phyloP scores from a whole-genome alignment of 331 rosid species.

The Pyrus hybrid region DNA sequence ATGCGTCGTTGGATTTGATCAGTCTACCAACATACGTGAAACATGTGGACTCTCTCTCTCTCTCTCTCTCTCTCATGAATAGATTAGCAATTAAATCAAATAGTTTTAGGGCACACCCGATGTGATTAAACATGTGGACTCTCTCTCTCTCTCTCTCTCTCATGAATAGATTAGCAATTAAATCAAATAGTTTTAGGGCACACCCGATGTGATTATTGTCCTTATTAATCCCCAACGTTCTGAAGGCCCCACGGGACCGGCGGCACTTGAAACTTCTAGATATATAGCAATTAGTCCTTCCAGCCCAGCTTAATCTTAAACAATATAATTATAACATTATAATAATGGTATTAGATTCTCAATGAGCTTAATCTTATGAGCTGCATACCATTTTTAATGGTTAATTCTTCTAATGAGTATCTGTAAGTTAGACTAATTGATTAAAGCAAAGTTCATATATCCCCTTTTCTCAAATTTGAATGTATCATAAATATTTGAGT shows the following conservation, averaged over 20 bases:
- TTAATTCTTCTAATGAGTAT: no score
- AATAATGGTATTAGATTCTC: slow-evolving; percentile 26
- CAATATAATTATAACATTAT: not conserved
- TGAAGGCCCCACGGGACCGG: slow-evolving; percentile 35
- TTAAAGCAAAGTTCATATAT: no score
- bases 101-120: slow-evolving; percentile 12
- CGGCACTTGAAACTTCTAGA: slow-evolving; percentile 29
- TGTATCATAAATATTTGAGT: no score
- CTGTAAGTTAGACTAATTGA: no score
- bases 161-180: not conserved
- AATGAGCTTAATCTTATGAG: no score
- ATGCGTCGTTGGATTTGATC: not conserved
- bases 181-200: slow-evolving; percentile 11
- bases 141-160: not conserved
- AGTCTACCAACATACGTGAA: slow-evolving; percentile 10
- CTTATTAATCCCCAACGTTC: slow-evolving; percentile 24
- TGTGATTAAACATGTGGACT: no score
- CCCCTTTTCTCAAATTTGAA: no score
- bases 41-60: not conserved
- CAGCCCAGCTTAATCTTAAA: slow-evolving; percentile 3
- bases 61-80: no score
- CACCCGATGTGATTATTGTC: slow-evolving; percentile 13
- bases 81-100: not conserved
- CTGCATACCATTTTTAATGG: no score
- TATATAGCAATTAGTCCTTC: slow-evolving; percentile 21